Evolutionary conservation across 805 yeast genomes (phyloP).

Genomic region (Brettanomyces nanus): DNA sequence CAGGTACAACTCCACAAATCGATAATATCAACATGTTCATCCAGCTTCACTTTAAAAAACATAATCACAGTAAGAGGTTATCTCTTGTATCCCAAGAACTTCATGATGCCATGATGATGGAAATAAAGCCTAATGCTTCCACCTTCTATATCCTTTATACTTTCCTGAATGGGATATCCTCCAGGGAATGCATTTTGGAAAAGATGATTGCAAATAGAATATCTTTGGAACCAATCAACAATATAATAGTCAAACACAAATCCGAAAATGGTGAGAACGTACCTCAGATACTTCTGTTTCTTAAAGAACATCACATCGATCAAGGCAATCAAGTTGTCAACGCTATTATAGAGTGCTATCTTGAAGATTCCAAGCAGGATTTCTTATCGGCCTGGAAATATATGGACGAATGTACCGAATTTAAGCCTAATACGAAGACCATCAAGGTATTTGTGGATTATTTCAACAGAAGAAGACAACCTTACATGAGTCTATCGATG

Average conservation of each 20-base stretch:
- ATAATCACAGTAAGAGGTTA: too few species aligned
- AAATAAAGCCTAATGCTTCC: too few species aligned
- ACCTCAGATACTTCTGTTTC: conserved; percentile 5
- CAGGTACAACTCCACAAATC: too few species aligned
- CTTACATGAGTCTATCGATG: too few species aligned
- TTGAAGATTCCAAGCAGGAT: conserved; percentile 2
- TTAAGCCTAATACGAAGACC: not conserved
- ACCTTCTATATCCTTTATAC: too few species aligned
- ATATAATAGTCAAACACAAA: conserved; percentile 7
- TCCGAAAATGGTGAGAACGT: conserved; percentile 4
- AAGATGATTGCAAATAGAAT: too few species aligned
- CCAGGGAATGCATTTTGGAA: too few species aligned
- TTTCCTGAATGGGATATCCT: too few species aligned
- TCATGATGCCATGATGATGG: too few species aligned
- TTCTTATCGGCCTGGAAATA: conserved; percentile 6
- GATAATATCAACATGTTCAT: too few species aligned
- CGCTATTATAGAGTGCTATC: conserved; percentile 5
- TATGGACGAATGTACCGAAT: not conserved
- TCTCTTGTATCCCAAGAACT: too few species aligned
- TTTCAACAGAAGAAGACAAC: not conserved
- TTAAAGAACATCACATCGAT: conserved; percentile 5
- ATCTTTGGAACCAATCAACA: conserved; percentile 5
- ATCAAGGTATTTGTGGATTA: not conserved
- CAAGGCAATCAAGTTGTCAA: conserved; percentile 5
- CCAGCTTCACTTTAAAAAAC: too few species aligned